A percentile compares a stretch with the other conserved stretches of the same genome.
These are phyloP conservation scores for Chaetomium globosum DNA, from an alignment of 2,329 filamentous ascomycete species.

Conservation along the genomic window DNA sequence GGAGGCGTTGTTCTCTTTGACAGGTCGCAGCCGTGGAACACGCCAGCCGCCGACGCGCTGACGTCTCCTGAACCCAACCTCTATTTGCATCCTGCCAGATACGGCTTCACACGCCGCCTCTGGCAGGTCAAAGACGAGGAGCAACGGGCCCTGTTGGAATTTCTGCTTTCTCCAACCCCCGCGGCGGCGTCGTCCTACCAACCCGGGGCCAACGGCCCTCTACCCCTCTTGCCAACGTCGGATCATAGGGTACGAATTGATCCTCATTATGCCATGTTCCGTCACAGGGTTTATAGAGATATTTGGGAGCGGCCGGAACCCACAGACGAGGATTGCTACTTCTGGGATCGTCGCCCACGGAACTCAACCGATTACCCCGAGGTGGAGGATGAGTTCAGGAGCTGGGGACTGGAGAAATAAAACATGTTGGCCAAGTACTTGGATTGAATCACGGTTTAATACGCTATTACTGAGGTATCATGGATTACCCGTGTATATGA, in stretches of 20 bases:
- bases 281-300: slow-evolving; percentile 5
- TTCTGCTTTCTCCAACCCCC: slow-evolving; percentile 5
- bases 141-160: not conserved
- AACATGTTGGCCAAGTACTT: too few species aligned
- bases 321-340: not conserved
- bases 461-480: too few species aligned
- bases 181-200: not conserved
- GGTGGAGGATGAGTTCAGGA: not conserved
- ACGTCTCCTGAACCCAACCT: slow-evolving; percentile 7
- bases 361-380: not conserved
- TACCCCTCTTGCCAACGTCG: slow-evolving; percentile 7
- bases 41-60: not conserved
- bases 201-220: not conserved
- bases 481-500: too few species aligned
- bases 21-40: slow-evolving; percentile 3
- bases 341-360: not conserved
- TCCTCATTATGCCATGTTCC: not conserved
- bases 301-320: slow-evolving; percentile 11
- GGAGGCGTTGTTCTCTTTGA: slow-evolving; percentile 15
- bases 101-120: slow-evolving; percentile 6
- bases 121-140: slow-evolving; percentile 15
- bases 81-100: slow-evolving; percentile 6
- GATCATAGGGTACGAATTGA: not conserved
- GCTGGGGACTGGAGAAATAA: too few species aligned
- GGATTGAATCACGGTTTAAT: too few species aligned